Percentiles rank a stretch among this genome's conserved stretches.
phyloP scores from a whole-genome alignment of 2,329 filamentous ascomycete species.

The Didymosphaeria variabile region DNA sequence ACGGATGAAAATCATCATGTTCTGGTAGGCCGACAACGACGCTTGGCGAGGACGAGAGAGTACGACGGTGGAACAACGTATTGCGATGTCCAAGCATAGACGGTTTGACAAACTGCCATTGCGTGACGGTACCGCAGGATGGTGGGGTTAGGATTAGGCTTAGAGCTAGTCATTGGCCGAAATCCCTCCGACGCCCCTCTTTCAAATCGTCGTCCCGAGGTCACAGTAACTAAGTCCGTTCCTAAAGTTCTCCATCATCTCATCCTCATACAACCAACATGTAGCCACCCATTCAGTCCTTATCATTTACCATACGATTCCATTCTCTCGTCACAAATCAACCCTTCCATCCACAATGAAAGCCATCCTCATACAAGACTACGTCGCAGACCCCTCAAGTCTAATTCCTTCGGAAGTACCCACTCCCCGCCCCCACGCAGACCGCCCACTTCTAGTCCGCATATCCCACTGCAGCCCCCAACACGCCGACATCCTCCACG shows the following conservation, averaged over 20 bases:
- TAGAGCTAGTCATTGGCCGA: background rate
- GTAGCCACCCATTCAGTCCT: no score
- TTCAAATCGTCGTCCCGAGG: background rate
- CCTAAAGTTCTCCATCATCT: background rate
- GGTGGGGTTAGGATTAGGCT: no score
- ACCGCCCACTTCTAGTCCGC: background rate
- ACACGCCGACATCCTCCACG: slow-evolving; percentile 59
- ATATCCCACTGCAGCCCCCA: slow-evolving; percentile 7
- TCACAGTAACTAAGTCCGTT: background rate
- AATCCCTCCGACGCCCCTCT: background rate
- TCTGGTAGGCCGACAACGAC: no score
- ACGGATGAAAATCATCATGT: no score
- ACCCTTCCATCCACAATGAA: background rate
- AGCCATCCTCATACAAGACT: background rate
- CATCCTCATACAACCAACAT: background rate
- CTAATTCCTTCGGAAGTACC: background rate
- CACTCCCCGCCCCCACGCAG: background rate
- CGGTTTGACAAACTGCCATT: background rate
- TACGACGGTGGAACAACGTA: no score
- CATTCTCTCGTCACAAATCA: background rate
- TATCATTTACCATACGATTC: no score
- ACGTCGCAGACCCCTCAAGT: background rate
- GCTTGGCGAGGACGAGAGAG: no score
- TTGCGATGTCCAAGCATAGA: background rate
- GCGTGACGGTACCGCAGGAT: no score